Evolutionary conservation across 1,284 basidiomycete species (phyloP).

Genomic region (Cutaneotrichosporon cyanovorans): DNA sequence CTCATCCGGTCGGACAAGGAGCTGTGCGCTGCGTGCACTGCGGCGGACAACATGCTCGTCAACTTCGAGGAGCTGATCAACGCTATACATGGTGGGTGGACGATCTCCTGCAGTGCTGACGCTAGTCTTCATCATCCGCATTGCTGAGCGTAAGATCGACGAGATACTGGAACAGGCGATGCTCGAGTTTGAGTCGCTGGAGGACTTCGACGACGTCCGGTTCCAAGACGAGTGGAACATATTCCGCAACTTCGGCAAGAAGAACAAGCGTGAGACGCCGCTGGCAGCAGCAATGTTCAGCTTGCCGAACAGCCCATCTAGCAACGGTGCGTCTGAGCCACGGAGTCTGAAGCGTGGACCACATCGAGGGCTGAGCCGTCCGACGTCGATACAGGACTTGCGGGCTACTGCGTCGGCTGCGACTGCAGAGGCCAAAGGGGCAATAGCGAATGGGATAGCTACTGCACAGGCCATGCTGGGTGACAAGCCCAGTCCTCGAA

Average conservation of each 20-base stretch:
- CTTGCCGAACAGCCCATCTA: slow-evolving; percentile 4
- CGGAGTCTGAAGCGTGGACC: neutral
- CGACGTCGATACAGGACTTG: slow-evolving; percentile 30
- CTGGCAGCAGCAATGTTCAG: slow-evolving; percentile 11
- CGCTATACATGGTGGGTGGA: slow-evolving; percentile 73
- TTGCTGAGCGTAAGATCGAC: slow-evolving; percentile 83
- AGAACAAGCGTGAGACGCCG: slow-evolving; percentile 54
- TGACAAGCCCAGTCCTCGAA: slow-evolving; percentile 49
- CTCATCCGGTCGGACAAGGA: slow-evolving; percentile 75
- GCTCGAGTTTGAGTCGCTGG: slow-evolving; percentile 72
- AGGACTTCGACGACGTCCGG: slow-evolving; percentile 71
- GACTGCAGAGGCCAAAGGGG: slow-evolving; percentile 16
- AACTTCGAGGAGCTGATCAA: slow-evolving; percentile 68
- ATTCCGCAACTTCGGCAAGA: slow-evolving; percentile 60
- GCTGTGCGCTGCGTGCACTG: slow-evolving; percentile 61
- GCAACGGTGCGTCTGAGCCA: slow-evolving; percentile 1
- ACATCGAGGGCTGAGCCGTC: slow-evolving; percentile 8
- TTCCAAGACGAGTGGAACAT: slow-evolving; percentile 97
- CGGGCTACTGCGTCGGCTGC: slow-evolving; percentile 8
- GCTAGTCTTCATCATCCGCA: slow-evolving; percentile 87
- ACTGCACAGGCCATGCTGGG: slow-evolving; percentile 17
- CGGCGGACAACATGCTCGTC: slow-evolving; percentile 60
- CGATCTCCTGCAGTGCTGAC: slow-evolving; percentile 2
- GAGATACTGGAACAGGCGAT: slow-evolving; percentile 72
- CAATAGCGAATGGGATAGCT: slow-evolving; percentile 14